A percentile compares a stretch with the other conserved stretches of the same genome.
Evolutionary conservation across 345 rosid species (phyloP).

Genomic region (Eucalyptus caleyi): DNA sequence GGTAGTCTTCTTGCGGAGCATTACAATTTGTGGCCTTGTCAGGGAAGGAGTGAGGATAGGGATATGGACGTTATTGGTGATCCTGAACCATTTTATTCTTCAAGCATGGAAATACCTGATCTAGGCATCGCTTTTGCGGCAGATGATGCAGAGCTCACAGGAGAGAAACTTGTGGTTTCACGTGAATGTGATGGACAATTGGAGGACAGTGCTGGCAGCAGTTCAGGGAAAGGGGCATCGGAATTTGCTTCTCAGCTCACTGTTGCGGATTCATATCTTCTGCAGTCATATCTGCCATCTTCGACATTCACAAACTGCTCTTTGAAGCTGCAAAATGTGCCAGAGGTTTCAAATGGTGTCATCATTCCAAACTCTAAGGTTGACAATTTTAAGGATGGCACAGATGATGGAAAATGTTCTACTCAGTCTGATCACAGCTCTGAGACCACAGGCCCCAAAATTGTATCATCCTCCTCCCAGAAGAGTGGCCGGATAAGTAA

Average conservation of each 20-base stretch:
- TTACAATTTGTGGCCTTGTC: background rate
- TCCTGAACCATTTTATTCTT: background rate
- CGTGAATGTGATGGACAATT: background rate
- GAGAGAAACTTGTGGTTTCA: background rate
- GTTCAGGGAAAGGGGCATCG: constrained; percentile 7
- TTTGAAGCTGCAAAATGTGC: background rate
- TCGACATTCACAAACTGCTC: constrained; percentile 9
- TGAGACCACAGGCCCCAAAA: constrained; percentile 13
- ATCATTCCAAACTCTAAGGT: background rate
- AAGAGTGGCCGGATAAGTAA: constrained; percentile 29
- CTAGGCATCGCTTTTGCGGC: background rate
- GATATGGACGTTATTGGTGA: background rate
- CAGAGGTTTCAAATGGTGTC: background rate
- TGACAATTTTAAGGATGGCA: constrained; percentile 3
- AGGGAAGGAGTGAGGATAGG: background rate
- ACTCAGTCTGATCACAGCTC: constrained; percentile 24
- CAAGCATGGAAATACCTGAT: background rate
- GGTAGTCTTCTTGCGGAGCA: background rate
- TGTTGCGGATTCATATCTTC: background rate
- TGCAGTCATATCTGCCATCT: constrained; percentile 1
- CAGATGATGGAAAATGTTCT: constrained; percentile 23
- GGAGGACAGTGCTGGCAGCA: constrained; percentile 6
- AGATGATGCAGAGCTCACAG: background rate
- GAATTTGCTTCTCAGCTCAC: background rate
- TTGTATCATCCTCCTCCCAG: constrained; percentile 18